Evolutionary conservation across 768 basidiomycete species (phyloP).

Genomic region (Kwoniella europaea): DNA sequence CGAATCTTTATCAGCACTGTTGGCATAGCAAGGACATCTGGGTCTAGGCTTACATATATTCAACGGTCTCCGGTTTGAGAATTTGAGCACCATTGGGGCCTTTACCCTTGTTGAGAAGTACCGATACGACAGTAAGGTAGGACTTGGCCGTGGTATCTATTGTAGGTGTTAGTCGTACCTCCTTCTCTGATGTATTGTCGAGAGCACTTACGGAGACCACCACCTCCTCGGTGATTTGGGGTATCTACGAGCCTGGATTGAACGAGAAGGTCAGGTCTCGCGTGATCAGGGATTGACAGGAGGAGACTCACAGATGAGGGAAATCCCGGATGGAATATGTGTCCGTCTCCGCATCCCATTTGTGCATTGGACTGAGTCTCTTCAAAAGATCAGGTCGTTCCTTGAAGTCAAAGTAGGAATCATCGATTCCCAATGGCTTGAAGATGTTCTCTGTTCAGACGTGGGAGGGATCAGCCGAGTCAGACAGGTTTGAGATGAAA

Average conservation of each 20-base stretch:
- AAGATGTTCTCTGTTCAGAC: slow-evolving; percentile 22
- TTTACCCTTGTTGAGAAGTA: slow-evolving; percentile 23
- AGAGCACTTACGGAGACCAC: slow-evolving; percentile 20
- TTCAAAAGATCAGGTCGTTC: slow-evolving; percentile 20
- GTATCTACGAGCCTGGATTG: slow-evolving; percentile 6
- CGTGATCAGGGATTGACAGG: neutral
- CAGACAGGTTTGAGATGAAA: neutral
- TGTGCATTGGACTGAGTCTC: slow-evolving; percentile 21
- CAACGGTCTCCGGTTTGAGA: slow-evolving; percentile 23
- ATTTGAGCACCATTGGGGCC: slow-evolving; percentile 18
- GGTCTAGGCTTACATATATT: slow-evolving; percentile 16
- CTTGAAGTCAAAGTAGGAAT: slow-evolving; percentile 19
- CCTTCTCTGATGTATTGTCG: neutral
- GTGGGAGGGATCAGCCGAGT: neutral
- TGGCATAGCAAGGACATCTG: no score
- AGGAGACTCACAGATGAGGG: slow-evolving; percentile 12
- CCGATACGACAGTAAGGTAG: slow-evolving; percentile 21
- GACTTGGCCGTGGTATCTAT: slow-evolving; percentile 25
- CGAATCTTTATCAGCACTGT: neutral
- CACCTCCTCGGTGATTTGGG: slow-evolving; percentile 20
- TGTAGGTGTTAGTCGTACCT: neutral
- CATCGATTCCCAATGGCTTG: slow-evolving; percentile 21
- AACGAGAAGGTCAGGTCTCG: no score
- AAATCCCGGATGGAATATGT: slow-evolving; percentile 7
- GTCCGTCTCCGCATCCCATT: slow-evolving; percentile 16